Conservation (phyloP, 305 asterid species). For the Coffea humblotiana region DNA sequence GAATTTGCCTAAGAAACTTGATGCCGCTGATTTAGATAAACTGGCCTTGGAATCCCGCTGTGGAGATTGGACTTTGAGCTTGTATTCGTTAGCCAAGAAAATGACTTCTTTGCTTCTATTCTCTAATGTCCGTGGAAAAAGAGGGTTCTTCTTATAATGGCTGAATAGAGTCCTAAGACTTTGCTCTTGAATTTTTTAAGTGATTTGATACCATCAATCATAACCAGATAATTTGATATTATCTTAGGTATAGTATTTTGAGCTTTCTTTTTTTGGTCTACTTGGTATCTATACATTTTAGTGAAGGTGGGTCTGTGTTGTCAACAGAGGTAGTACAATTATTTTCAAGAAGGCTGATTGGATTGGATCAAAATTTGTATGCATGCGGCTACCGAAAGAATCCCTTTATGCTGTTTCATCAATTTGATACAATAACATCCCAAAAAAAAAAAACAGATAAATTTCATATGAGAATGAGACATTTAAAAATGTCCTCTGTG, state of each 20-base stretch:
- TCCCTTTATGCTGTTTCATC: neutral
- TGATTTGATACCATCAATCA: neutral
- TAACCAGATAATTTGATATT: neutral
- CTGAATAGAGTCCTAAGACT: neutral
- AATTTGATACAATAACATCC: neutral
- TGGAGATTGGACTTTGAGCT: neutral
- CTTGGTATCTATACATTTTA: neutral
- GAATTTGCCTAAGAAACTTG: neutral
- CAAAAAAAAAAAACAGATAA: neutral
- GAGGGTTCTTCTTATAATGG: neutral
- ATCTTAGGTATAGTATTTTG: too few species aligned
- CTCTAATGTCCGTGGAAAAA: neutral
- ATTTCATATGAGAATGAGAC: neutral
- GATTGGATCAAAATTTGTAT: neutral
- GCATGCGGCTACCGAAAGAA: slow-evolving; percentile 13
- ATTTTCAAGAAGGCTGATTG: neutral
- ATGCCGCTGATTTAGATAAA: slow-evolving; percentile 12
- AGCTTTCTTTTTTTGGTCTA: neutral
- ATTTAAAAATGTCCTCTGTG: neutral
- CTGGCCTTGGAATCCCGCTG: neutral
- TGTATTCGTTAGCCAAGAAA: neutral
- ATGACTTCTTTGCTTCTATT: neutral
- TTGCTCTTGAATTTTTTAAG: neutral
- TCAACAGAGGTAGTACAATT: neutral
- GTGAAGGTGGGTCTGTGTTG: neutral